A percentile compares a stretch with the other conserved stretches of the same genome.
phyloP scores from a whole-genome alignment of 1,284 basidiomycete genomes.

The Sanghuangporus weigelae region DNA sequence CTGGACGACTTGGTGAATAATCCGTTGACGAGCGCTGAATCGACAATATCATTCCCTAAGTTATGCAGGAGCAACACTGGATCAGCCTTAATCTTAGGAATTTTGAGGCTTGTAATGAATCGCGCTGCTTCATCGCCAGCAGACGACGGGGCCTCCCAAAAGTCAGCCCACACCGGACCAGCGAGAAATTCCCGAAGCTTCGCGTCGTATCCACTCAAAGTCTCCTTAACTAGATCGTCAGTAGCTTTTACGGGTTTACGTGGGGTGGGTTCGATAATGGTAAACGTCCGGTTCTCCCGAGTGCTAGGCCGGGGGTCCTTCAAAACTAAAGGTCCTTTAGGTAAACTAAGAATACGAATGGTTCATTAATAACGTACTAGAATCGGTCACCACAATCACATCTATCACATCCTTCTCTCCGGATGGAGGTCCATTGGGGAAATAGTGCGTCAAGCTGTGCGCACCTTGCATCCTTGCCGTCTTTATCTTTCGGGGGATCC shows the following conservation, averaged over 20 bases:
- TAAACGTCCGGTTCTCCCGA: neutral
- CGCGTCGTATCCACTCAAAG: neutral
- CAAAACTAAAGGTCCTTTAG: too few species aligned
- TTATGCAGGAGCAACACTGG: neutral
- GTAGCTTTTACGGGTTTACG: neutral
- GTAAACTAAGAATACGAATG: too few species aligned
- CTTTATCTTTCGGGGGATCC: too few species aligned
- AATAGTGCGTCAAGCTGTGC: too few species aligned
- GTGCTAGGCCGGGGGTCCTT: neutral
- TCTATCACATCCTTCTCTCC: too few species aligned
- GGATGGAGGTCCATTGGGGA: too few species aligned
- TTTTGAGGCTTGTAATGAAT: neutral
- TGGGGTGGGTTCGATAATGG: neutral
- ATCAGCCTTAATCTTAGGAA: neutral
- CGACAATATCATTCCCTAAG: neutral
- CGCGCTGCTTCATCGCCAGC: neutral
- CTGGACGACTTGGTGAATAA: neutral
- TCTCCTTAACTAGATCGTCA: neutral
- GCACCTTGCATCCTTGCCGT: too few species aligned
- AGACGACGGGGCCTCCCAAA: neutral
- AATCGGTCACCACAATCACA: too few species aligned
- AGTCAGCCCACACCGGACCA: neutral
- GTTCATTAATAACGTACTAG: too few species aligned
- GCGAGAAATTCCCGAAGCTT: neutral
- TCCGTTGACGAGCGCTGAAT: neutral